phyloP scores from a whole-genome alignment of 148 eudicot species.

The Diospyros kaki region DNA sequence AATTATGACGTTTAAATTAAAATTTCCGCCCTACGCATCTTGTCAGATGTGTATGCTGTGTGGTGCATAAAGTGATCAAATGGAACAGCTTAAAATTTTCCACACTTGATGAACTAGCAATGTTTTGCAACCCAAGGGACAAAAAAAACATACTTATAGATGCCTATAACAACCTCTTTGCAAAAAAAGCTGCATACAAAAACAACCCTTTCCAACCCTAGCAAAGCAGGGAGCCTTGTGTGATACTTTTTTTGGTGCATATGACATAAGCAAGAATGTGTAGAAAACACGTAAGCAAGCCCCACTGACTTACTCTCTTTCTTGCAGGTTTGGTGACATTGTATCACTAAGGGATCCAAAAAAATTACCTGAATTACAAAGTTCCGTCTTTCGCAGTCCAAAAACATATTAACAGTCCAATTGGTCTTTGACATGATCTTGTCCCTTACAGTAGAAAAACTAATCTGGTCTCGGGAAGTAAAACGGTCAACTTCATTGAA shows the following conservation, averaged over 20 bases:
- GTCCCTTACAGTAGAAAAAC: conserved; percentile 91
- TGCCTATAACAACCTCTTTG: too few species aligned
- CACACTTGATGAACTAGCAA: too few species aligned
- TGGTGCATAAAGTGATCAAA: background rate
- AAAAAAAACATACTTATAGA: background rate
- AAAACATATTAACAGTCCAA: conserved; percentile 85
- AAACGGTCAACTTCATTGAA: conserved; percentile 98
- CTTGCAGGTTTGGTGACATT: background rate
- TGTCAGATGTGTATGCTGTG: too few species aligned
- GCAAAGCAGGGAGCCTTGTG: too few species aligned
- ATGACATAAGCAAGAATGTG: background rate
- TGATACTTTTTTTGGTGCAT: too few species aligned
- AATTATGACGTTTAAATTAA: background rate
- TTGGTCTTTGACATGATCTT: conserved; percentile 71
- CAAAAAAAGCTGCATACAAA: too few species aligned
- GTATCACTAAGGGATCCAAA: background rate
- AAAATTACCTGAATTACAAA: conserved; percentile 81
- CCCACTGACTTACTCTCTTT: background rate
- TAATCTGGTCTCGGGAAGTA: conserved; percentile 93
- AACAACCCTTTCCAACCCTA: too few species aligned
- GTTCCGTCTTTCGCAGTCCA: conserved; percentile 97
- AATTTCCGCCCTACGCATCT: background rate
- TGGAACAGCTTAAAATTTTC: background rate
- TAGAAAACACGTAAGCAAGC: background rate
- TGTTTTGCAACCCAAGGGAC: too few species aligned